A percentile compares a stretch with the other conserved stretches of the same genome.
These are phyloP conservation scores for Scedosporium apiospermum DNA, from an alignment of 2,329 filamentous ascomycete species.

Conservation along the genomic window DNA sequence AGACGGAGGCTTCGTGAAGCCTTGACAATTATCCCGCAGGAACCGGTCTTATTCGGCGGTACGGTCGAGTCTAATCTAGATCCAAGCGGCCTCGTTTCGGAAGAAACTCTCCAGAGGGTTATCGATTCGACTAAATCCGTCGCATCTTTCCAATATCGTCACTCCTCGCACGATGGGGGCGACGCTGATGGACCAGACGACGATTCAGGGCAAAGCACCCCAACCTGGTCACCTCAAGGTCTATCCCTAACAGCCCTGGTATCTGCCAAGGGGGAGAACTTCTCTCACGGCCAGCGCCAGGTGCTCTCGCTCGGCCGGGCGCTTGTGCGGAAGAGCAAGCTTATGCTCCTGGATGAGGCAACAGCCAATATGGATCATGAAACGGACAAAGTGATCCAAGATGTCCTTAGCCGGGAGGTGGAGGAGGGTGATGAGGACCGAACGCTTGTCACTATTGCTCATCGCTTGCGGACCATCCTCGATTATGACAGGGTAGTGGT, in stretches of 20 bases:
- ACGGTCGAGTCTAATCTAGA: conserved; percentile 42
- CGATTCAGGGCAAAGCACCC: conserved; percentile 8
- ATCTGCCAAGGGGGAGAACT: conserved; percentile 33
- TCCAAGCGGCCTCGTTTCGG: conserved; percentile 38
- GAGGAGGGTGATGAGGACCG: conserved; percentile 29
- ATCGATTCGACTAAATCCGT: conserved; percentile 42
- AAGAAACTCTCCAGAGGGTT: conserved; percentile 45
- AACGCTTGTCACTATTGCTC: conserved; percentile 39
- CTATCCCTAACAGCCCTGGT: conserved; percentile 29
- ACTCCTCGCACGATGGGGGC: conserved; percentile 10
- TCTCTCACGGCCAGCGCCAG: conserved; percentile 39
- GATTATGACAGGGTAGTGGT: conserved; percentile 43
- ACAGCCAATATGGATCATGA: conserved; percentile 40
- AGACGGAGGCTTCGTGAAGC: conserved; percentile 33
- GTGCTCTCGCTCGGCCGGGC: conserved; percentile 37
- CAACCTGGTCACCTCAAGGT: conserved; percentile 10
- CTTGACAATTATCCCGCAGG: conserved; percentile 40
- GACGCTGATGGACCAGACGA: conserved; percentile 14
- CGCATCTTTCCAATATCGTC: conserved; percentile 29
- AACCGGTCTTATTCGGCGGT: conserved; percentile 38
- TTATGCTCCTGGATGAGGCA: conserved; percentile 39
- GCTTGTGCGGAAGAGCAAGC: conserved; percentile 33
- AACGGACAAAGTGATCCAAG: conserved; percentile 36
- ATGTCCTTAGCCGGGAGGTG: conserved; percentile 36
- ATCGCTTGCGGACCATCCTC: conserved; percentile 39